Evolutionary conservation across 768 basidiomycete species (phyloP).

Genomic region (Leccinum subtestaceum): DNA sequence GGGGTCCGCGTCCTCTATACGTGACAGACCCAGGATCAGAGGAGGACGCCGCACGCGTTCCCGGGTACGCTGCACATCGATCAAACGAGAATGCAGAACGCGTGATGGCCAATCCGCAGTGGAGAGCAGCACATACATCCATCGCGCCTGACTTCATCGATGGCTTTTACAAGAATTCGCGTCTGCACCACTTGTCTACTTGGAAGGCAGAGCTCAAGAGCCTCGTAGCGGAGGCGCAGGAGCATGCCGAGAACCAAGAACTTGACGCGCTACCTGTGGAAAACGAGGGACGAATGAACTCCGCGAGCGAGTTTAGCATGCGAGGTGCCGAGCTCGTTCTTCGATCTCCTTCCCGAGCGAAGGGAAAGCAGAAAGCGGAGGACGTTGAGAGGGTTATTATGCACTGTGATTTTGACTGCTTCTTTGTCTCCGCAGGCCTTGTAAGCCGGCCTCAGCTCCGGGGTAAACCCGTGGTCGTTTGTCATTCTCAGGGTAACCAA

Average conservation of each 20-base stretch:
- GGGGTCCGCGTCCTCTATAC: slow-evolving; percentile 27
- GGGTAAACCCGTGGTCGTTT: slow-evolving; percentile 91
- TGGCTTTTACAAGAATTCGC: slow-evolving; percentile 78
- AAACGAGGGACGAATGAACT: neutral
- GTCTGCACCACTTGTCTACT: slow-evolving; percentile 87
- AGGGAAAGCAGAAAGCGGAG: slow-evolving; percentile 51
- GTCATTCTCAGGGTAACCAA: slow-evolving; percentile 82
- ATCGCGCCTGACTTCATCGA: slow-evolving; percentile 84
- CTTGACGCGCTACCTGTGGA: slow-evolving; percentile 7
- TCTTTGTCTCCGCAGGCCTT: slow-evolving; percentile 93
- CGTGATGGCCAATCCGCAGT: slow-evolving; percentile 78
- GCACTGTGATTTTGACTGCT: slow-evolving; percentile 96
- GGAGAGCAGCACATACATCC: slow-evolving; percentile 87
- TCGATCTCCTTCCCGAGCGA: slow-evolving; percentile 46
- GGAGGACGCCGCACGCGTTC: slow-evolving; percentile 46
- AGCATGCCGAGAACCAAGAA: slow-evolving; percentile 51
- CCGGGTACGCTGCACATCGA: slow-evolving; percentile 62
- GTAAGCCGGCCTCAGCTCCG: slow-evolving; percentile 74
- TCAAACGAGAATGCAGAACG: slow-evolving; percentile 75
- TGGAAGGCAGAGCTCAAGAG: slow-evolving; percentile 90
- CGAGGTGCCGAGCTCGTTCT: slow-evolving; percentile 47
- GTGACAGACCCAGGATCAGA: slow-evolving; percentile 42
- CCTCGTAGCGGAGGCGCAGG: slow-evolving; percentile 78
- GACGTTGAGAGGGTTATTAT: slow-evolving; percentile 66
- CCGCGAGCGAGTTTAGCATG: slow-evolving; percentile 45